Conservation (phyloP, 345 rosid species). For the Ailanthus altissimus region DNA sequence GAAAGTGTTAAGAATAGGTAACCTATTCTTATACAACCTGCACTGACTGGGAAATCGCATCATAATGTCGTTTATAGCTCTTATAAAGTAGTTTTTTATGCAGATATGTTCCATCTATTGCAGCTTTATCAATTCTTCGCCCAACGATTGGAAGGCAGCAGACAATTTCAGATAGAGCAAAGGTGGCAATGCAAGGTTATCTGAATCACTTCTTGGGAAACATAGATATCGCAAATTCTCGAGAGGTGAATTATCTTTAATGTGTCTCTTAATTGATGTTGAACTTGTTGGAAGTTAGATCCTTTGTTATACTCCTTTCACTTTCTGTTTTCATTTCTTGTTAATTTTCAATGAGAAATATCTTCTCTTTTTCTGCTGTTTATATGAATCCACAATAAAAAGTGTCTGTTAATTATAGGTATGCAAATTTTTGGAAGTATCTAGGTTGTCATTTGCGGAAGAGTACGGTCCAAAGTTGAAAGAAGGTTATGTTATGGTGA, state of each 20-base stretch:
- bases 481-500: conserved; percentile 85
- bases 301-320: background rate
- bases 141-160: conserved; percentile 73
- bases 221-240: conserved; percentile 79
- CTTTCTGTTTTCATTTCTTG: background rate
- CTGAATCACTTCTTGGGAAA: conserved; percentile 86
- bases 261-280: conserved; percentile 1
- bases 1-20: conserved; percentile 77
- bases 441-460: conserved; percentile 71
- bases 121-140: conserved; percentile 74
- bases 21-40: background rate
- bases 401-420: conserved; percentile 47
- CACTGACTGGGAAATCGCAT: background rate
- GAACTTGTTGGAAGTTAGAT: background rate
- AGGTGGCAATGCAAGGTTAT: conserved; percentile 86
- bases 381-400: background rate
- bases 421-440: conserved; percentile 90
- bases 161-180: conserved; percentile 62
- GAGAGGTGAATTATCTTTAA: conserved; percentile 51
- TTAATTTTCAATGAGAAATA: background rate
- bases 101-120: conserved; percentile 79
- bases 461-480: conserved; percentile 88
- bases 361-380: background rate
- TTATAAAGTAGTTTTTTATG: conserved; percentile 11
- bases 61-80: background rate